Evolutionary conservation across 2,329 filamentous ascomycete species (phyloP), one percentile per base, ranked within the genome.

Genomic region (Ustulina deusta): DNA sequence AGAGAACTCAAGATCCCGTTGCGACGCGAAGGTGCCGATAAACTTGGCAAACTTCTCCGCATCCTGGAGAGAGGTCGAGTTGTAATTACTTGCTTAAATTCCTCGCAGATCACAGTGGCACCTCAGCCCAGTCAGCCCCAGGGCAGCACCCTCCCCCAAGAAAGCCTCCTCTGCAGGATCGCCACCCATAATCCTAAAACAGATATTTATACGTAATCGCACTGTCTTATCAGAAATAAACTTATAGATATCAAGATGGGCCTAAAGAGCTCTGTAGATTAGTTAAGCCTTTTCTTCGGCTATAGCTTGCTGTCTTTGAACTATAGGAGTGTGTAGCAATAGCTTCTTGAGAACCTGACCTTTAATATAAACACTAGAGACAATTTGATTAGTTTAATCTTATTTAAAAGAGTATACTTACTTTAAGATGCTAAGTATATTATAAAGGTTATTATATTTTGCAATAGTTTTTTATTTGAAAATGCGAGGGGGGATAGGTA

Each of bases 171-270:
- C 94, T 25, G 90, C 86, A 13, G 87, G 89, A 59, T 90, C 89
- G 13, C 44, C 88, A 51, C 85, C 77, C 76, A 83, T 83, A n/a
- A 97, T 86, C 17, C 94, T 85, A 85, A 97, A 97, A 85, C 94
- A 97, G 66, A 98, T 92, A 81, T 98, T 98, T 92, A 98, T 97
- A 63, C 93, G 85, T 74, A 93, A 97, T 63, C 94, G 91, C 2
- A 87, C 91, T 25, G 83, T 83, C 81, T 91, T 92, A 73, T 91
- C 86, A 0, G 94, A 93, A 0, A 97, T 89, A 34, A 97, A 79
- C 66, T 83, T 85, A 82, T 97, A 98, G n/a, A 91, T 81, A 0
- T 89, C 82, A 0, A 92, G 87, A 74, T 92, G 84, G 49, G 87
- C 87, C 73, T 97, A 94, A 9, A 98, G 85, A 0, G 89, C 89